Evolutionary conservation across 2,329 filamentous ascomycete species (phyloP).

Genomic region (Calycina herbarum): DNA sequence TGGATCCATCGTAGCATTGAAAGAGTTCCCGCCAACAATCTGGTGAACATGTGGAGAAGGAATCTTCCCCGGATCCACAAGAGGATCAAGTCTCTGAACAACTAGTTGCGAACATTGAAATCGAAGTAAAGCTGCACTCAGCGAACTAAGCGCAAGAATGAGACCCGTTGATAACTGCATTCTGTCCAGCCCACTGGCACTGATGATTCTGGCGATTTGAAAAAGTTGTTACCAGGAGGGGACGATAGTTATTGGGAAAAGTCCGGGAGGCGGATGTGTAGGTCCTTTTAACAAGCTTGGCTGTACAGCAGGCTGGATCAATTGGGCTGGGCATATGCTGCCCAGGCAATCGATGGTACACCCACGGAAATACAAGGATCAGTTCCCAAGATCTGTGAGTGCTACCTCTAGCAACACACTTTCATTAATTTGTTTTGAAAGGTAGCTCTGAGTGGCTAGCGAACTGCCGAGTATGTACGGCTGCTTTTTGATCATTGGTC

Average conservation of each 20-base stretch:
- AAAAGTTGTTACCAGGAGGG: background rate
- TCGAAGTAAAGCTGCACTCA: constrained; percentile 16
- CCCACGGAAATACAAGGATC: background rate
- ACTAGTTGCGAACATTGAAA: constrained; percentile 28
- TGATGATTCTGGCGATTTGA: background rate
- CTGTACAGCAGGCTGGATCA: background rate
- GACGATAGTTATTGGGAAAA: background rate
- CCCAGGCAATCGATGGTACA: background rate
- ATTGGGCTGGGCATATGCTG: constrained; percentile 1
- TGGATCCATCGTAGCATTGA: constrained; percentile 43
- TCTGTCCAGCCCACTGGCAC: constrained; percentile 5
- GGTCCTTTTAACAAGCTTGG: constrained; percentile 10
- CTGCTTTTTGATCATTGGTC: background rate
- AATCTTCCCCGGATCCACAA: constrained; percentile 20
- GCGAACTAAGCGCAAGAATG: constrained; percentile 12
- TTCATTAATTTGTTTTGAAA: background rate
- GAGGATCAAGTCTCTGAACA: constrained; percentile 24
- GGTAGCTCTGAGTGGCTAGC: background rate
- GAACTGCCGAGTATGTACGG: constrained; percentile 4
- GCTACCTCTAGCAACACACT: background rate
- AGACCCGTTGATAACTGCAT: constrained; percentile 19
- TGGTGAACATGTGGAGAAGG: constrained; percentile 25
- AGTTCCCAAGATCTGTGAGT: background rate
- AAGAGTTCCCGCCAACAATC: constrained; percentile 38
- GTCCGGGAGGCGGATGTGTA: constrained; percentile 4